Percentiles rank a stretch among this genome's conserved stretches.
Conservation (phyloP, 306 rosid species). For the Dryas drummondii region DNA sequence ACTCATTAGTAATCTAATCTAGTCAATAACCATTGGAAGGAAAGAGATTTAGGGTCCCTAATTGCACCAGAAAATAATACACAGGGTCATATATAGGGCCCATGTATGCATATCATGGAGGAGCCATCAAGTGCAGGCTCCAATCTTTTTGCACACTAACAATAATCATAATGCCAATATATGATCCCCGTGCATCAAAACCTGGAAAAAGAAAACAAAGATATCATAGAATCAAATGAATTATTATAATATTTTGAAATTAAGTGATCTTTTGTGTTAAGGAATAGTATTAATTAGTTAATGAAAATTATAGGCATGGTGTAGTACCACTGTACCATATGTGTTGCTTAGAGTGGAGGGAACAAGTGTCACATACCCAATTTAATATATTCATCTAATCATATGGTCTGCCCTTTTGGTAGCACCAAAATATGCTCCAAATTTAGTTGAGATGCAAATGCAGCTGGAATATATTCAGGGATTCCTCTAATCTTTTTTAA, state of each 20-base stretch:
- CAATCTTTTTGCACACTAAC: slow-evolving; percentile 20
- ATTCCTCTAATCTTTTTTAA: slow-evolving; percentile 1
- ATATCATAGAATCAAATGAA: background rate
- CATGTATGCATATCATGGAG: background rate
- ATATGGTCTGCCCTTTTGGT: slow-evolving; percentile 30
- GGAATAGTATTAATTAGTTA: too few relatives aligned
- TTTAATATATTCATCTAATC: background rate
- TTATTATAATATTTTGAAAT: too few relatives aligned
- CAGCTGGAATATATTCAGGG: slow-evolving; percentile 7
- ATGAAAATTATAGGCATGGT: background rate
- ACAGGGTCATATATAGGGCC: background rate
- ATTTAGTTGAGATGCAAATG: background rate
- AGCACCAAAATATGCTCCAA: slow-evolving; percentile 19
- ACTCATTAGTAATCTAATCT: slow-evolving; percentile 20
- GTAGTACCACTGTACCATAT: slow-evolving; percentile 1
- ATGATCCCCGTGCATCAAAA: slow-evolving; percentile 27
- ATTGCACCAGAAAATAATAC: background rate
- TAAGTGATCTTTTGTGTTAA: too few relatives aligned
- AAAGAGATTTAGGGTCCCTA: background rate
- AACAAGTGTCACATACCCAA: slow-evolving; percentile 11
- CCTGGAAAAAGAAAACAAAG: background rate
- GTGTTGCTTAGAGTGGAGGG: slow-evolving; percentile 27
- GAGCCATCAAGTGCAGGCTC: slow-evolving; percentile 26
- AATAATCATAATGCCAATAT: slow-evolving; percentile 25
- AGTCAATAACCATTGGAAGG: background rate